Base-by-base conservation (phyloP, 1,139 yeast genomes). In the Citeromyces hawaiiensis region DNA sequence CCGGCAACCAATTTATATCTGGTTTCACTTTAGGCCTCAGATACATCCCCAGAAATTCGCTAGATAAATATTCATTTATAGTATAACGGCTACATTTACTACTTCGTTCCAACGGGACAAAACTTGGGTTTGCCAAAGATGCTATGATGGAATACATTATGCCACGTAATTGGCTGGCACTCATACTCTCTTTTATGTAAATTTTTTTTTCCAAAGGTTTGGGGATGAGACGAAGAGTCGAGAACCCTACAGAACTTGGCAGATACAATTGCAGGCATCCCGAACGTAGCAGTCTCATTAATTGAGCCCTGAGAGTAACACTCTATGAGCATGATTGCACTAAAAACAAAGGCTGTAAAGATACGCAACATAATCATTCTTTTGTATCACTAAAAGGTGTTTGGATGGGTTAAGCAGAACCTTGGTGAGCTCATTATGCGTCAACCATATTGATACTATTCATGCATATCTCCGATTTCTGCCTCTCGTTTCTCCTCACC, bases 401-500 rank as follows among this genome's bases (percentile, higher is more conserved):
- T 6, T 23, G 27, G 27, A 23, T 23, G 11, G 4, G 9, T 23
- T 19, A 7, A 19, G 21, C 21, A 5, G 21, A 19, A n/a, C n/a
- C n/a, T n/a, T n/a, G n/a, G n/a, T n/a, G n/a, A n/a, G n/a, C n/a
- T 19, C 7, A 29, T 29, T 29, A 29, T 14, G 32, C 15, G 9
- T 29, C 32, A 9, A 29, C 15, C 13, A 29, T 14, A 29, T 14
- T 29, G 15, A 29, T 29, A 29, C 9, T 29, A 29, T 29, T 29
- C 37, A 39, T 35, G 38, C 49, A 52, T 19, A 91, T 88, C 43
- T 76, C 73, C 1, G 96, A 83, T 47, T 76, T 76, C 50, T 86
- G 91, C 40, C 81, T 70, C 44, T 79, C 85, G 56, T 87, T 87
- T 53, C 98, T 68, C 47, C 73, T 73, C 15, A 91, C 79, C 45